These are phyloP conservation scores for Fusarium odoratissimum DNA, from an alignment of 2,329 filamentous ascomycete species.

Conservation along the genomic window DNA sequence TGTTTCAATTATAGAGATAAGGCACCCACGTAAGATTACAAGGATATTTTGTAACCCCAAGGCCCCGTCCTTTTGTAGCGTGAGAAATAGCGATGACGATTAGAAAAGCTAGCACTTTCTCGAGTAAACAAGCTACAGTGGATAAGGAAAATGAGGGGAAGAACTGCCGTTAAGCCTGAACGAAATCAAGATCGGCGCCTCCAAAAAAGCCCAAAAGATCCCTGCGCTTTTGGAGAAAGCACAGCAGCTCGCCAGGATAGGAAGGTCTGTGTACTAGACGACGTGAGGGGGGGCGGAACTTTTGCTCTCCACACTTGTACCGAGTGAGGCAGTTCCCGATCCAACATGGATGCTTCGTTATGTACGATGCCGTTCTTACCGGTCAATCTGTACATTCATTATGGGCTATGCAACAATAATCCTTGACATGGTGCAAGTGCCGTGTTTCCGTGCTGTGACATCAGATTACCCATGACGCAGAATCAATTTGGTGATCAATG, in stretches of 20 bases:
- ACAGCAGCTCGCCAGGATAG: not conserved
- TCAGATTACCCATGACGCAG: slow-evolving; percentile 13
- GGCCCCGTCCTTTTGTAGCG: slow-evolving; percentile 6
- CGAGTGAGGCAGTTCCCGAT: slow-evolving; percentile 11
- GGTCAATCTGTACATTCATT: not conserved
- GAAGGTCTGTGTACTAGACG: not conserved
- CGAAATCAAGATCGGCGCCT: not conserved
- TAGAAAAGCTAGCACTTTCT: not conserved
- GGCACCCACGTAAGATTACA: slow-evolving; percentile 1
- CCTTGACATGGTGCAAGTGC: slow-evolving; percentile 13
- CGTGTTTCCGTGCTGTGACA: slow-evolving; percentile 28
- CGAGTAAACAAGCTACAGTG: not conserved
- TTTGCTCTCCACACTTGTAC: slow-evolving; percentile 30
- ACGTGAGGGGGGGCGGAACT: slow-evolving; percentile 10
- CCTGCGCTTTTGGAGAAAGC: not conserved
- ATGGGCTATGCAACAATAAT: not conserved
- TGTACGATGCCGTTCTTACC: slow-evolving; percentile 29
- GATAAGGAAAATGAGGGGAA: not conserved
- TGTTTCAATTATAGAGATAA: not conserved
- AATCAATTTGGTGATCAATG: not conserved
- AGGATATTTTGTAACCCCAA: not conserved
- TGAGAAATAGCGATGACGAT: not conserved
- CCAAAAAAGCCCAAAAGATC: not conserved
- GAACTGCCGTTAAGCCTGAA: not conserved
- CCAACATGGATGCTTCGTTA: not conserved